These are phyloP conservation scores for Botrytis porri DNA, from an alignment of 2,329 filamentous ascomycete genomes.

Conservation along the genomic window DNA sequence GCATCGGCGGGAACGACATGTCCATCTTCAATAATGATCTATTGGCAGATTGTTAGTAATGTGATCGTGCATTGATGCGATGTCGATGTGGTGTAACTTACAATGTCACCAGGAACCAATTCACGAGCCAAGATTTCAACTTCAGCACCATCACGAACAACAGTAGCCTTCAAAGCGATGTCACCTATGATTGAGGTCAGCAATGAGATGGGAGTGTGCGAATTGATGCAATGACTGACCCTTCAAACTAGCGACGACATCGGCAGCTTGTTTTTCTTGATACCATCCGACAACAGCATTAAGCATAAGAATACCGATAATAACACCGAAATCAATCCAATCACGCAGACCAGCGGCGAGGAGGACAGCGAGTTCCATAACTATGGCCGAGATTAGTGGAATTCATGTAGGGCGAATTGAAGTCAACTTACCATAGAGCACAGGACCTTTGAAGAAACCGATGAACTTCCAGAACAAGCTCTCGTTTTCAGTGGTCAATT, in stretches of 20 bases:
- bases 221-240: background rate
- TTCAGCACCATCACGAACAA: constrained; percentile 65
- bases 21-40: constrained; percentile 71
- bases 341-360: constrained; percentile 71
- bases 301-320: constrained; percentile 70
- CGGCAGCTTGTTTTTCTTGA: constrained; percentile 76
- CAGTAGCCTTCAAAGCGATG: constrained; percentile 70
- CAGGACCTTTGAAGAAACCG: constrained; percentile 71
- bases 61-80: background rate
- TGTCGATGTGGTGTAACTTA: constrained; percentile 42
- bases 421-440: constrained; percentile 67
- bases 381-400: constrained; percentile 40
- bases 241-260: constrained; percentile 71
- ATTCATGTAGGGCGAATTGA: background rate
- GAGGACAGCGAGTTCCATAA: constrained; percentile 75
- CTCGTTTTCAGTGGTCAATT: constrained; percentile 70
- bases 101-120: constrained; percentile 73
- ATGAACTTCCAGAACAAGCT: constrained; percentile 74
- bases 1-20: constrained; percentile 67
- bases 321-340: constrained; percentile 77
- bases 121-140: constrained; percentile 70
- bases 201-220: background rate
- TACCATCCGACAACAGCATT: constrained; percentile 78
- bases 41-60: constrained; percentile 9
- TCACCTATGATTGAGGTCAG: constrained; percentile 48